Conservation (phyloP, 768 basidiomycete genomes). For the Inosperma sp. region DNA sequence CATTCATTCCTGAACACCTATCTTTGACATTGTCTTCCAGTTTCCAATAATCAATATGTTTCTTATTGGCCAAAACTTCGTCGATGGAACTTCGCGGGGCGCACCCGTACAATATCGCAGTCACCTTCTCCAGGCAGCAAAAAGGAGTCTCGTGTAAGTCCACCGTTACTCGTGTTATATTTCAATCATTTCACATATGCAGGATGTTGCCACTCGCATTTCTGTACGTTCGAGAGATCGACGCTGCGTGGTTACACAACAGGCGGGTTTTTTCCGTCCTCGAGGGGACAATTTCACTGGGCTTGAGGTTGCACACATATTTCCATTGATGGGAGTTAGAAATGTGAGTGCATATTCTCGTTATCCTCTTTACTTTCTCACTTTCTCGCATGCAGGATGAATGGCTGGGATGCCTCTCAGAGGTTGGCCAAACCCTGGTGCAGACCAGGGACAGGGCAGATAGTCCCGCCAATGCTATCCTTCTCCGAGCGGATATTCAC, state of each 20-base stretch:
- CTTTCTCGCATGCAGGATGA: neutral
- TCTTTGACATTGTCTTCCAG: neutral
- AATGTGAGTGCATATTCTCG: too few relatives aligned
- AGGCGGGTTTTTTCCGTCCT: neutral
- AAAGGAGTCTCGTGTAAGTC: neutral
- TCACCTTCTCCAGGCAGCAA: neutral
- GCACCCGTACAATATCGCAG: neutral
- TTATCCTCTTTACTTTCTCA: neutral
- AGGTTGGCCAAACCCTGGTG: neutral
- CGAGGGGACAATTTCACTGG: too few relatives aligned
- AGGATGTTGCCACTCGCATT: neutral
- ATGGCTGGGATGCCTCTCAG: neutral
- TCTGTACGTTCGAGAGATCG: neutral
- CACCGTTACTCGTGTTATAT: neutral
- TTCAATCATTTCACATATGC: neutral
- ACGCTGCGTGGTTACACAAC: neutral
- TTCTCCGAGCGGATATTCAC: constrained; percentile 6
- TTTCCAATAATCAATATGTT: neutral
- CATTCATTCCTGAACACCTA: neutral
- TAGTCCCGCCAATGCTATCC: neutral
- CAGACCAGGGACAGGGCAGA: neutral
- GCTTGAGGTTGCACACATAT: too few relatives aligned
- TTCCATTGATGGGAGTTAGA: too few relatives aligned
- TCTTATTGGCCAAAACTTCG: neutral
- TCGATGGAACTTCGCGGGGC: neutral